Conservation (phyloP, 2,329 filamentous ascomycete species). For the Cytospora paraplurivora region DNA sequence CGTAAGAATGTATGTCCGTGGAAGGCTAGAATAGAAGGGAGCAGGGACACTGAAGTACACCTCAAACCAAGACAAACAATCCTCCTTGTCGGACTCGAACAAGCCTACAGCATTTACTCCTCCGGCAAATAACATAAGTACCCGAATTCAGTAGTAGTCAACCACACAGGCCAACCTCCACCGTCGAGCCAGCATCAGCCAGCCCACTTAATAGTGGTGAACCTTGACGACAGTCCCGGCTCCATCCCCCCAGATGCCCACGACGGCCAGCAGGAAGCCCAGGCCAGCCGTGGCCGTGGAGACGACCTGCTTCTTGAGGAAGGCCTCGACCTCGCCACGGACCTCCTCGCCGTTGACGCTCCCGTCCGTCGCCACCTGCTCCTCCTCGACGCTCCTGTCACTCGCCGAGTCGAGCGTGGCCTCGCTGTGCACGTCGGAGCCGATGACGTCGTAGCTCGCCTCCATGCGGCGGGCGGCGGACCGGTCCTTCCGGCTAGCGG, state of each 20-base stretch:
- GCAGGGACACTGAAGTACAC: neutral
- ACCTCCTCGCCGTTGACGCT: constrained; percentile 65
- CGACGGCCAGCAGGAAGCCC: constrained; percentile 62
- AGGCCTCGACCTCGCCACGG: constrained; percentile 56
- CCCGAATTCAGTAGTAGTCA: neutral
- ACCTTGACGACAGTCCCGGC: constrained; percentile 22
- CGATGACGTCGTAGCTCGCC: constrained; percentile 70
- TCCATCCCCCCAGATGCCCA: constrained; percentile 56
- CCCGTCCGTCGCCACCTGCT: constrained; percentile 47
- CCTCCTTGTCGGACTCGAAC: neutral
- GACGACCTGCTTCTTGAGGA: constrained; percentile 56
- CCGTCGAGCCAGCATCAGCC: neutral
- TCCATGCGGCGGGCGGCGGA: constrained; percentile 56
- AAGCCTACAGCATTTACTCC: neutral
- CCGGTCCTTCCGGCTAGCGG: constrained; percentile 32
- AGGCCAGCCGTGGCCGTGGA: constrained; percentile 56
- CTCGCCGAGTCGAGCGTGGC: constrained; percentile 44
- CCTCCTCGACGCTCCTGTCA: constrained; percentile 49
- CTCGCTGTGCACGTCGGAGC: constrained; percentile 52
- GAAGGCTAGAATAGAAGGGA: constrained; percentile 11
- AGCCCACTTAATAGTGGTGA: constrained; percentile 1
- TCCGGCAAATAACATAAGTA: neutral
- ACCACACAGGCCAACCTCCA: neutral
- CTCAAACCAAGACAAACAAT: neutral
- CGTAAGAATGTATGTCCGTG: constrained; percentile 4